Base-by-base conservation (phyloP, 2,329 filamentous ascomycete species). In the Alternaria brassicicola region DNA sequence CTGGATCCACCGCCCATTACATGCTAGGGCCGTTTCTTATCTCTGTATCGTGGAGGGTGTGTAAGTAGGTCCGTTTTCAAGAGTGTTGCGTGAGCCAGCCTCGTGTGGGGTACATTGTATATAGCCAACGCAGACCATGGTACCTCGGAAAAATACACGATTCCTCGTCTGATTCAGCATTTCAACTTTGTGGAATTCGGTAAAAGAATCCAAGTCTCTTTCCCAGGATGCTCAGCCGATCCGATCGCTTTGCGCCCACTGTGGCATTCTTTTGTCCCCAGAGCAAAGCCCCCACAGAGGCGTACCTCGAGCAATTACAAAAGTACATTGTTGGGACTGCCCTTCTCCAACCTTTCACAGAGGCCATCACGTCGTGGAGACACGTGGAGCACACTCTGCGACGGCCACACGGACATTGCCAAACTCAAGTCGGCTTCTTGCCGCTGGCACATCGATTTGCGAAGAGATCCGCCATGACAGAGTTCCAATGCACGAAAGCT, bases 221-320 rank as follows among this genome's bases (percentile, higher is more conserved):
- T 26, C 28, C 2, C 6, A 10, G 17, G 19, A 59, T 59, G 51
- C 30, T 13, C 9, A 45, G 12, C 51, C 51, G 28, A 26, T 41
- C 39, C 26, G 46, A 7, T 13, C 30, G 45, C 23, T 49, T 36
- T 15, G 30, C 43, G 28, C 57, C 57, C 10, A 67, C 66, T 33
- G 63, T 59, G 35, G 66, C 57, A 9, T 52, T 69, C 39, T 69
- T 69, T 52, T 63, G 59, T 47, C 65, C 66, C 7, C 66, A 68
- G 31, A 67, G 65, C 47, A 67, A 65, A 55, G 65, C 65, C 15
- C 61, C 66, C 26, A 54, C 49, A n/a, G 61, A 62, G 28, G 54
- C 17, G 23, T 69, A 67, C 38, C 60, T 69, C 17, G 45, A 53
- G 19, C 39, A 60, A 39, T 19, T 69, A n/a, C 65, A 59, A 13